Base-by-base conservation (phyloP, 2,329 filamentous ascomycete genomes). In the Botrytis fabae region DNA sequence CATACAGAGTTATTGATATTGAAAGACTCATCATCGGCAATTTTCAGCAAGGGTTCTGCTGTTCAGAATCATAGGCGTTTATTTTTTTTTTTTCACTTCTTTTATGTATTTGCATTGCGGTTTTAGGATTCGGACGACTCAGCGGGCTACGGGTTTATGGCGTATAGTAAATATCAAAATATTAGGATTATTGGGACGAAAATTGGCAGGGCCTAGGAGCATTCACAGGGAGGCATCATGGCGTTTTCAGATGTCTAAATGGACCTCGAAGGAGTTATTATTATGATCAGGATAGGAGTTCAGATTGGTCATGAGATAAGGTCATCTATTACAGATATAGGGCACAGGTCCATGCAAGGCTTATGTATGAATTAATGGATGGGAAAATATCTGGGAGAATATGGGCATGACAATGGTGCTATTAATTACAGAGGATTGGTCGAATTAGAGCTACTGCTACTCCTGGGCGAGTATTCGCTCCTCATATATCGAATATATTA, bases 1-100 rank as follows among this genome's bases (percentile, higher is more conserved):
- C 87, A 2, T 88, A 86, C 77, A 86, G 86, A 77, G 82, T 88
- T 54, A 77, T 83, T 70, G 86, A 88, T 79, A 81, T 89, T 73
- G 86, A 88, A 79, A 81, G 83, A 70, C 79, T 88, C 75, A 88
- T 89, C n/a, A 57, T 79, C 28, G 75, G 79, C 62, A 76, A 79
- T 74, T 80, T 78, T 60, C 48, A 40, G 44, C 66, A 70, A 18
- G 60, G 22, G 5, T 65, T 71, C 70, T 65, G n/a, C 18, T 73
- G 51, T 62, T 72, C 22, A 38, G 64, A 68, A 42, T 72, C 16
- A 40, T 40, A 40, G 16, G 70, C 28, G 22, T 71, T 59, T 60
- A 35, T 65, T 28, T 28, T 40, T 44, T 40, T 44, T 40, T 59
- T 40, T 20, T 63, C 7, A 9, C 44, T 38, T 60, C 59, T 69